phyloP scores from a whole-genome alignment of 2,329 filamentous ascomycete genomes.

The Lasiodiplodia gonubiensis region DNA sequence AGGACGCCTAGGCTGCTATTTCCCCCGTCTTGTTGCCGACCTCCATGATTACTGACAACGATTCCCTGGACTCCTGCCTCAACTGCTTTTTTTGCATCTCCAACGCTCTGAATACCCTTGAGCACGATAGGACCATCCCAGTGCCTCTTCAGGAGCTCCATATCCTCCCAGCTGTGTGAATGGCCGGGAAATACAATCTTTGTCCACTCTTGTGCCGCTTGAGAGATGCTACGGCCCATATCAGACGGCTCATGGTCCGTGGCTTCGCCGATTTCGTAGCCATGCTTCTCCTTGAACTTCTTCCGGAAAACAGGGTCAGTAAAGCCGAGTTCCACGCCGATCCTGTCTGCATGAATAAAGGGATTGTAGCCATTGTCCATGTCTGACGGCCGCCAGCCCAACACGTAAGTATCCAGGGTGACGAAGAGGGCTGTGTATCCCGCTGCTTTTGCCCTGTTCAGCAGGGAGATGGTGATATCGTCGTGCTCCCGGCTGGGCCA shows the following conservation, averaged over 20 bases:
- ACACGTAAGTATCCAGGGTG: slow-evolving; percentile 72
- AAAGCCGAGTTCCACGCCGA: slow-evolving; percentile 48
- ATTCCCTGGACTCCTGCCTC: slow-evolving; percentile 46
- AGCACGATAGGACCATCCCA: slow-evolving; percentile 48
- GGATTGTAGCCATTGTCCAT: slow-evolving; percentile 67
- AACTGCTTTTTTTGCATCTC: slow-evolving; percentile 50
- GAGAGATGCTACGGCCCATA: slow-evolving; percentile 1
- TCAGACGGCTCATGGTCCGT: slow-evolving; percentile 40
- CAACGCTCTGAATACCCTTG: slow-evolving; percentile 47
- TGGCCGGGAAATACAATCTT: slow-evolving; percentile 43
- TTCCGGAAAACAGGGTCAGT: slow-evolving; percentile 46
- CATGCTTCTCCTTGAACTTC: slow-evolving; percentile 41
- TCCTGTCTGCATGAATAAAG: slow-evolving; percentile 49
- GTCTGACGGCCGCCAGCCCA: slow-evolving; percentile 72
- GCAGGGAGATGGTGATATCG: slow-evolving; percentile 67
- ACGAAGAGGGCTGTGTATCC: slow-evolving; percentile 72
- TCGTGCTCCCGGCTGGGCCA: slow-evolving; percentile 70
- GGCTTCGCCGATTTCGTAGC: slow-evolving; percentile 42
- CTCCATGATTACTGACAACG: slow-evolving; percentile 66
- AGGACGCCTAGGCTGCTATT: slow-evolving; percentile 58
- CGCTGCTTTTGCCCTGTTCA: slow-evolving; percentile 64
- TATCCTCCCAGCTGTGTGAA: slow-evolving; percentile 44
- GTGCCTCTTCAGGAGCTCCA: slow-evolving; percentile 40
- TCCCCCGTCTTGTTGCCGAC: slow-evolving; percentile 63
- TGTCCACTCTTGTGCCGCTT: slow-evolving; percentile 41